phyloP scores from a whole-genome alignment of 2,329 filamentous ascomycete species.

The Davidsoniella neocaledoniae region DNA sequence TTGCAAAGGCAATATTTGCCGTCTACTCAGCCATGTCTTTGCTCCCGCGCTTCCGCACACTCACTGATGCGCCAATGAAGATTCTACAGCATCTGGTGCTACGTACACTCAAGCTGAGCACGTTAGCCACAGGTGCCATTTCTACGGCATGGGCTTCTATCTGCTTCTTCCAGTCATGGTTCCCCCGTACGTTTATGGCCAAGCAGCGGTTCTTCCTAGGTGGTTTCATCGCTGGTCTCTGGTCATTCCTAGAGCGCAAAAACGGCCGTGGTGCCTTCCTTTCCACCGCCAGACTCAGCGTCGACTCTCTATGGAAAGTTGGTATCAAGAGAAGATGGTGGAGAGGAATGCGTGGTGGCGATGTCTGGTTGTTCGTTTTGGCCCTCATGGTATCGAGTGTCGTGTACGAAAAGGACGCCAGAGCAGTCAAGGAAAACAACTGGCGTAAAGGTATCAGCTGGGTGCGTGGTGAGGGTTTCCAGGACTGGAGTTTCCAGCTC shows the following conservation, averaged over 20 bases:
- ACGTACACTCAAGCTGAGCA: conserved; percentile 54
- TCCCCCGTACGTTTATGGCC: conserved; percentile 58
- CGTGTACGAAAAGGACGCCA: conserved; percentile 56
- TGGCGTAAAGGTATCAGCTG: conserved; percentile 59
- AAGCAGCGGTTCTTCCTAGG: conserved; percentile 82
- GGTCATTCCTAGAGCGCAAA: conserved; percentile 59
- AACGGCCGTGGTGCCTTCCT: conserved; percentile 54
- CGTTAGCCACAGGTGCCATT: conserved; percentile 63
- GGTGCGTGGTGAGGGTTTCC: conserved; percentile 58
- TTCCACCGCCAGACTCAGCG: conserved; percentile 59
- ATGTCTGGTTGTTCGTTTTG: conserved; percentile 67
- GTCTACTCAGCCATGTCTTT: conserved; percentile 53
- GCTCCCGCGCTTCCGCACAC: conserved; percentile 47
- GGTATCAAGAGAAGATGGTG: conserved; percentile 76
- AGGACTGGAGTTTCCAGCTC: conserved; percentile 44
- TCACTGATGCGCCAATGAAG: conserved; percentile 53
- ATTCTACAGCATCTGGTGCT: conserved; percentile 50
- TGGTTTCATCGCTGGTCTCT: conserved; percentile 70
- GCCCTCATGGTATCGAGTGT: conserved; percentile 64
- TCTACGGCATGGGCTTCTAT: conserved; percentile 77
- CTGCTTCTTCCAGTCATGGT: conserved; percentile 68
- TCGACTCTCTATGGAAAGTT: conserved; percentile 81
- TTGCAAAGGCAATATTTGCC: conserved; percentile 62
- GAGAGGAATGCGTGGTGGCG: conserved; percentile 65
- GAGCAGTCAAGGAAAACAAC: conserved; percentile 47